Percentiles rank a stretch among this genome's conserved stretches.
phyloP scores from a whole-genome alignment of 345 rosid species.

The Erucastrum elatum region DNA sequence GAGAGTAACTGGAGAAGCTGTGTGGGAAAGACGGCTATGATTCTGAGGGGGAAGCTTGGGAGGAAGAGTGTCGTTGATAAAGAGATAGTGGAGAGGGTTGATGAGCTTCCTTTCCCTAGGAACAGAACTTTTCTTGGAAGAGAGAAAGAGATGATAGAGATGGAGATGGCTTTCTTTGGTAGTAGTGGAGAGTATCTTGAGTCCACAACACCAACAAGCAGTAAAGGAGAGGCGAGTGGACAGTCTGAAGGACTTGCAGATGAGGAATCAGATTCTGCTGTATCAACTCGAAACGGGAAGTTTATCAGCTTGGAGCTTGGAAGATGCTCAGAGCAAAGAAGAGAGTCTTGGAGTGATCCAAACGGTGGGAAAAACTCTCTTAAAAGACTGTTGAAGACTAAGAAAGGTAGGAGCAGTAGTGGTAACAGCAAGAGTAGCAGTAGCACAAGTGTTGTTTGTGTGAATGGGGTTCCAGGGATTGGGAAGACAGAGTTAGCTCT shows the following conservation, averaged over 20 bases:
- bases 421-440: constrained; percentile 54
- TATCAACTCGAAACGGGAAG: constrained; percentile 47
- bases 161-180: constrained; percentile 76
- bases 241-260: constrained; percentile 82
- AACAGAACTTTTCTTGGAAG: constrained; percentile 74
- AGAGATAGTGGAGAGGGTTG: constrained; percentile 49
- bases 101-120: constrained; percentile 76
- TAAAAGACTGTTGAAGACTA: constrained; percentile 59
- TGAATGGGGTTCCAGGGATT: constrained; percentile 71
- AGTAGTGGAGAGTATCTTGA: constrained; percentile 52
- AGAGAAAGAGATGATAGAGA: constrained; percentile 72
- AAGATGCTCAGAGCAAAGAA: constrained; percentile 61
- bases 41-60: constrained; percentile 72
- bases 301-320: constrained; percentile 71
- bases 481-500: constrained; percentile 92
- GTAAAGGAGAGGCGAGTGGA: constrained; percentile 67
- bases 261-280: constrained; percentile 62
- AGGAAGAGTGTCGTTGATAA: constrained; percentile 66
- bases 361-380: constrained; percentile 55
- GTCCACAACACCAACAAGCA: constrained; percentile 45
- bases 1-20: constrained; percentile 85
- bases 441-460: constrained; percentile 59
- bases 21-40: constrained; percentile 52
- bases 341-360: constrained; percentile 69
- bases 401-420: constrained; percentile 61